Evolutionary conservation across 495 filamentous ascomycete species (phyloP), one percentile per base, ranked within the genome.

Genomic region (Xylaria telfairii): DNA sequence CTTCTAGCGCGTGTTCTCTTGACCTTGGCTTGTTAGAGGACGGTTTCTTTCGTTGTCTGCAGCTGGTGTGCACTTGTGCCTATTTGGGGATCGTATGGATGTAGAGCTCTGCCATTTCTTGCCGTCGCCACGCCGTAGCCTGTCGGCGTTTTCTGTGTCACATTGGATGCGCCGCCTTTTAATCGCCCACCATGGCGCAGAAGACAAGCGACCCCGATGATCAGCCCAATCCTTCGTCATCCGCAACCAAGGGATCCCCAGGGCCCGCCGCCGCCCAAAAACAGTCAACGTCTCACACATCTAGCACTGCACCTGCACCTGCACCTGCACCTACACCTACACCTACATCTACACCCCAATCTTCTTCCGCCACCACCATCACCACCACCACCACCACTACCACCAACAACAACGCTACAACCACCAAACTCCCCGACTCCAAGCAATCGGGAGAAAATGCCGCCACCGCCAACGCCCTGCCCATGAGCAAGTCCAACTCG

Each of bases 401-500:
- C 15, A 64, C 37, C 44, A 46, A 61, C 34, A 65, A 6, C 24
- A 32, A 21, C 28, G 70, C 63, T 49, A 24, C 72, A 24, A 60
- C 37, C 44, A 68, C 68, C 61, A 70, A 78, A 67, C 19, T 68
- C 26, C 39, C 69, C 51, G 73, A 80, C 71, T 59, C 71, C n/a
- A 80, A 74, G 71, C 49, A 63, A 10, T 65, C 75, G 61, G 73
- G 72, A 37, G 71, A 75, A 67, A 75, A 75, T 75, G 73, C 77
- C 49, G 72, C 70, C 26, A 72, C 65, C 44, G 69, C 69, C 21
- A 73, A 71, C 56, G 78, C 77, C n/a, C 81, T 82, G 62, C 77
- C 81, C 42, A 79, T 82, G 85, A 83, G 81, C 47, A 86, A 83
- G 72, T 81, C 82, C 32, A 75, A 78, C 53, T 81, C 80, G 28